phyloP scores from a whole-genome alignment of 352 stramenopile species.

The Phytophthora europaea region DNA sequence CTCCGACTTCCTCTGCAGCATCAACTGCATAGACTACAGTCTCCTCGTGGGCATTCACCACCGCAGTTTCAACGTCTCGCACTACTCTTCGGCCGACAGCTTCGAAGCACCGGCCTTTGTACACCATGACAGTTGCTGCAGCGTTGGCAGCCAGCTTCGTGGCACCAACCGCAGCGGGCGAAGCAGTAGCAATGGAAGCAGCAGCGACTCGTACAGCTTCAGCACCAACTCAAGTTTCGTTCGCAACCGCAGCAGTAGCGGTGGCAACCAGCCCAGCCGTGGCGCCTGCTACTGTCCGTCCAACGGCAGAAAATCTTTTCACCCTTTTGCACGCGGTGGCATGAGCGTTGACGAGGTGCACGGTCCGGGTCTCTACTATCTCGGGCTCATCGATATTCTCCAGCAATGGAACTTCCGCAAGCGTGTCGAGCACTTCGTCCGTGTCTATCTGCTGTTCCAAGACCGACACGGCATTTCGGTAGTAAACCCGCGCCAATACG shows the following conservation, averaged over 20 bases:
- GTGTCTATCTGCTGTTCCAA: constrained; percentile 78
- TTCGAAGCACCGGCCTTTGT: constrained; percentile 46
- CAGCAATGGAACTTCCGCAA: constrained; percentile 96
- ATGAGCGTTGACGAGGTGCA: constrained; percentile 90
- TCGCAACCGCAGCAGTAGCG: constrained; percentile 43
- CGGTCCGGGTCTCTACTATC: constrained; percentile 94
- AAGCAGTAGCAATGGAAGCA: constrained; percentile 33
- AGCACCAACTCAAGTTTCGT: constrained; percentile 37
- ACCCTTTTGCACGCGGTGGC: constrained; percentile 55
- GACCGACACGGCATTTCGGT: constrained; percentile 79
- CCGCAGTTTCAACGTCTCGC: constrained; percentile 85
- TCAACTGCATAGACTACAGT: constrained; percentile 97
- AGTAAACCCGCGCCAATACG: constrained; percentile 78
- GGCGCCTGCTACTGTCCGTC: constrained; percentile 26
- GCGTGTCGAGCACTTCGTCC: constrained; percentile 87
- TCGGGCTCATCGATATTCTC: constrained; percentile 96
- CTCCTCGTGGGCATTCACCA: constrained; percentile 95
- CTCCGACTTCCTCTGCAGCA: constrained; percentile 90
- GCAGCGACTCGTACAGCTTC: constrained; percentile 32
- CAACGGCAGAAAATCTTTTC: constrained; percentile 58
- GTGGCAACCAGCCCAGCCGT: constrained; percentile 23
- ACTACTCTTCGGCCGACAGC: constrained; percentile 68
- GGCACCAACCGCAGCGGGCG: constrained; percentile 26
- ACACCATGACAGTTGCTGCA: constrained; percentile 36
- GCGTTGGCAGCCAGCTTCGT: constrained; percentile 28